Percentiles rank a stretch among this genome's conserved stretches.
These are phyloP conservation scores for Rhodotorula sp. DNA, from an alignment of 1,284 basidiomycete species.

Conservation along the genomic window DNA sequence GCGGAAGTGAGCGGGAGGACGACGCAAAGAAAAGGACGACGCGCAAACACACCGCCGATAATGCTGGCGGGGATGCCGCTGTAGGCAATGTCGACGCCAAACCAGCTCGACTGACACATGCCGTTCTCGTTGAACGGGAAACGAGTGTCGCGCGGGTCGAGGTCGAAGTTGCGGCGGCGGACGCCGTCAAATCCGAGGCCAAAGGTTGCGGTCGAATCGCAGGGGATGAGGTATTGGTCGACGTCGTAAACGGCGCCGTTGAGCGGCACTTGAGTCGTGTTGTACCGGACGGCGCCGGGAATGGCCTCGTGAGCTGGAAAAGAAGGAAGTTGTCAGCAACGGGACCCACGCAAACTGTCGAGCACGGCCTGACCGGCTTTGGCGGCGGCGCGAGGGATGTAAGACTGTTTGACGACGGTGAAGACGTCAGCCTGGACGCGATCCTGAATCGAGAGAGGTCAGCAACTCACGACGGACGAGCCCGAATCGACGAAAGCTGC, in stretches of 20 bases:
- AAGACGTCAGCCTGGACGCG: too few relatives aligned
- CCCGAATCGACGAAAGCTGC: constrained; percentile 4
- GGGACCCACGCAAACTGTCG: not conserved
- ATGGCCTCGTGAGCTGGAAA: not conserved
- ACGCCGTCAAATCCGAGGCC: not conserved
- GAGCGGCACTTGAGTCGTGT: not conserved
- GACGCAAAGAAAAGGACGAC: not conserved
- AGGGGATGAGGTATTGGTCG: constrained; percentile 4
- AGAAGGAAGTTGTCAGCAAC: not conserved
- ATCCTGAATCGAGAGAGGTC: too few relatives aligned
- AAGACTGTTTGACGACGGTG: not conserved
- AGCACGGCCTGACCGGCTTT: not conserved
- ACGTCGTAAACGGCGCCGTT: not conserved
- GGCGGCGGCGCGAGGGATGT: not conserved
- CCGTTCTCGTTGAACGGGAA: too few relatives aligned
- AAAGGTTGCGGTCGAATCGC: not conserved
- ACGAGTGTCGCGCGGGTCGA: not conserved
- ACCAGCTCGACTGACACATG: not conserved
- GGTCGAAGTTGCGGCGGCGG: too few relatives aligned
- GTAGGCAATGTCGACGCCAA: constrained; percentile 8
- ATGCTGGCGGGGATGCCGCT: not conserved
- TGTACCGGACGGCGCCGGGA: not conserved
- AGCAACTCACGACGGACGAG: not conserved
- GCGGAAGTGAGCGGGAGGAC: not conserved
- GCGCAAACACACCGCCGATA: constrained; percentile 4